Percentiles rank a stretch among this genome's conserved stretches.
Conservation (phyloP, 371 early-diverging fungal species). For the Apophysomyces sp. region DNA sequence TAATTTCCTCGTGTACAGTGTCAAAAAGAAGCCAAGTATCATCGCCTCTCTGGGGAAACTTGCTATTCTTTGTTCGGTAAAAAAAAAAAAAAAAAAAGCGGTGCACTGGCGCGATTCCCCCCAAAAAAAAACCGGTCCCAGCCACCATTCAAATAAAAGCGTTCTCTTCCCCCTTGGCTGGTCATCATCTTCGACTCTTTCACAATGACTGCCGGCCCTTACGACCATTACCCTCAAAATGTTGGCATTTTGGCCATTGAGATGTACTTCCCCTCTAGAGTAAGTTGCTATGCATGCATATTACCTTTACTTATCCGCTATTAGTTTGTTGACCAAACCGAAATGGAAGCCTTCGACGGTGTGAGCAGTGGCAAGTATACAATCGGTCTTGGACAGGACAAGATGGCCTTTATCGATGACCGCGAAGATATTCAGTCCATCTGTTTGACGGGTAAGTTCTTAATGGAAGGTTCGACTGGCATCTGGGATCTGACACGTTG, state of each 20-base stretch:
- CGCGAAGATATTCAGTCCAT: slow-evolving; percentile 96
- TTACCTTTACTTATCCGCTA: not conserved
- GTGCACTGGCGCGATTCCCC: slow-evolving; percentile 1
- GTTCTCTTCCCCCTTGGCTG: not conserved
- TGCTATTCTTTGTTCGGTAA: not conserved
- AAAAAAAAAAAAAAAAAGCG: not conserved
- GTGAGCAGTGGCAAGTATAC: slow-evolving; percentile 97
- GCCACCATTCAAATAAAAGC: slow-evolving; percentile 1
- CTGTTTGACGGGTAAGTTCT: slow-evolving; percentile 77
- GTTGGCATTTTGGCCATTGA: slow-evolving; percentile 93
- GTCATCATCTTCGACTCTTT: not conserved
- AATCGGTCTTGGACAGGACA: slow-evolving; percentile 94
- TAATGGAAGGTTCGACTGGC: not conserved
- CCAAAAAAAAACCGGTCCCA: not conserved
- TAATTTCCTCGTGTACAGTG: not conserved
- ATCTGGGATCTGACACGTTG: not conserved
- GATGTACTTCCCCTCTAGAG: slow-evolving; percentile 85
- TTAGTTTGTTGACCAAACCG: slow-evolving; percentile 87
- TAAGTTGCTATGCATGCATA: slow-evolving; percentile 20
- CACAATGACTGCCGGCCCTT: slow-evolving; percentile 32
- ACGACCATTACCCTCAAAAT: slow-evolving; percentile 67
- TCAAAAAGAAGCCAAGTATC: not conserved
- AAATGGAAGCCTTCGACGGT: slow-evolving; percentile 88
- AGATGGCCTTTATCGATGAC: slow-evolving; percentile 96
- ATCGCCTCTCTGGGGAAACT: not conserved